Conservation (phyloP, 768 basidiomycete genomes). For the Rhodotorula diobovata region DNA sequence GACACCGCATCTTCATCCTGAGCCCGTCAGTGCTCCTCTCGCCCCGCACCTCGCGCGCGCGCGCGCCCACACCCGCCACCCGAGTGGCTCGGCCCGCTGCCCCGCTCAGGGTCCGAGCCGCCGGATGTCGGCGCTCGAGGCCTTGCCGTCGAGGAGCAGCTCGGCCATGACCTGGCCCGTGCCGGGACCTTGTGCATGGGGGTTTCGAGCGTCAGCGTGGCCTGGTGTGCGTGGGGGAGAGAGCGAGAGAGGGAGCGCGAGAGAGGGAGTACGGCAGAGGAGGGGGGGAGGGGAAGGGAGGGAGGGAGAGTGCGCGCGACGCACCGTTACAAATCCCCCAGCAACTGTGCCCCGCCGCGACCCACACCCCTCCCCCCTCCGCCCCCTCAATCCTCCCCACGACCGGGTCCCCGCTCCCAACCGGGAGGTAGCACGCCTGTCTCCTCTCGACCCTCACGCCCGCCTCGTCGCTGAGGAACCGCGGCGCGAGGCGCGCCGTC, state of each 20-base stretch:
- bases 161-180: slow-evolving; percentile 71
- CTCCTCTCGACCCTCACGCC: slow-evolving; percentile 53
- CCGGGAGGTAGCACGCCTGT: slow-evolving; percentile 76
- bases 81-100: no score
- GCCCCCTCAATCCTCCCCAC: slow-evolving; percentile 57
- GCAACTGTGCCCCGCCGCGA: slow-evolving; percentile 74
- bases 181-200: slow-evolving; percentile 61
- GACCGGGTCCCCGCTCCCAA: slow-evolving; percentile 64
- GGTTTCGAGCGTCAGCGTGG: no score
- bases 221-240: no score
- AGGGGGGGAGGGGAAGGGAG: slow-evolving; percentile 38
- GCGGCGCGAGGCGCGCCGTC: slow-evolving; percentile 45
- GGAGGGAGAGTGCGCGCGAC: slow-evolving; percentile 59
- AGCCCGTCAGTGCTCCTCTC: no score
- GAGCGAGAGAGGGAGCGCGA: background rate
- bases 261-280: no score
- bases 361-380: slow-evolving; percentile 56
- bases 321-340: slow-evolving; percentile 16
- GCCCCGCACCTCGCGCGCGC: no score
- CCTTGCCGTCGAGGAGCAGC: slow-evolving; percentile 64
- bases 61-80: no score
- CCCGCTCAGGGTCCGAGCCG: slow-evolving; percentile 7
- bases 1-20: no score
- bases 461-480: slow-evolving; percentile 33
- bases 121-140: slow-evolving; percentile 52